A percentile compares a stretch with the other conserved stretches of the same genome.
Conservation (phyloP, 208 protist species). For the Trypanosoma theileri region DNA sequence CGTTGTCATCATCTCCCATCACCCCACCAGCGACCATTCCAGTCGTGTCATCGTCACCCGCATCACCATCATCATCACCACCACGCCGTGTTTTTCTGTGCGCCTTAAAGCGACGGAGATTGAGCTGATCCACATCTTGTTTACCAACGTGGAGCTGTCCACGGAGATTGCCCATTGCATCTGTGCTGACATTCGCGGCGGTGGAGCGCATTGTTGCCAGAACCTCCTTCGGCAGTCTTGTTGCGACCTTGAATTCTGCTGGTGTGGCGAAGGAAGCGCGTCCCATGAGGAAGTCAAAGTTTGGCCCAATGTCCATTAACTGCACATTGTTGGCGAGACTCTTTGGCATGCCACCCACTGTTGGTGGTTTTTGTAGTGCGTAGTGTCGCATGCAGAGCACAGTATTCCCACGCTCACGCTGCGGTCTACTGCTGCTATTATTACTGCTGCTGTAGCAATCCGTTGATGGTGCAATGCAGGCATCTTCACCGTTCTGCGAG, state of each 20-base stretch:
- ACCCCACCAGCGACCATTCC: background rate
- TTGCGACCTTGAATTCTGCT: slow-evolving; percentile 79
- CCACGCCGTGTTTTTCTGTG: slow-evolving; percentile 39
- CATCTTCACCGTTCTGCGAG: slow-evolving; percentile 71
- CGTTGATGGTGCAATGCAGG: slow-evolving; percentile 64
- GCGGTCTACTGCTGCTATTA: slow-evolving; percentile 32
- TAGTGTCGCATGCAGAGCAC: slow-evolving; percentile 87
- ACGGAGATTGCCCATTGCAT: slow-evolving; percentile 73
- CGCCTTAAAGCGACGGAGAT: slow-evolving; percentile 85
- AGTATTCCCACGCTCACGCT: slow-evolving; percentile 27
- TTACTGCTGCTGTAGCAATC: slow-evolving; percentile 64
- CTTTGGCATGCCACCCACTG: slow-evolving; percentile 34
- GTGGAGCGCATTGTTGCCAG: slow-evolving; percentile 63
- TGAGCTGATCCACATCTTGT: slow-evolving; percentile 69
- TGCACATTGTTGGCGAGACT: slow-evolving; percentile 56
- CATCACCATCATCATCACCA: slow-evolving; percentile 4
- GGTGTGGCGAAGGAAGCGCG: slow-evolving; percentile 72
- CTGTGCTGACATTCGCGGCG: slow-evolving; percentile 62
- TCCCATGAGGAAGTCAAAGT: slow-evolving; percentile 82
- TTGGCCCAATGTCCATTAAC: slow-evolving; percentile 81
- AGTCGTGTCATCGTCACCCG: slow-evolving; percentile 1
- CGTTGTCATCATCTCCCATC: slow-evolving; percentile 22
- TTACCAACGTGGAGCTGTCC: slow-evolving; percentile 87
- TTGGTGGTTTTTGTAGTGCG: slow-evolving; percentile 67
- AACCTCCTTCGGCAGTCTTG: slow-evolving; percentile 53